A percentile compares a stretch with the other conserved stretches of the same genome.
phyloP scores from a whole-genome alignment of 2,329 filamentous ascomycete species.

The Calonectria pseudoreteaudii region DNA sequence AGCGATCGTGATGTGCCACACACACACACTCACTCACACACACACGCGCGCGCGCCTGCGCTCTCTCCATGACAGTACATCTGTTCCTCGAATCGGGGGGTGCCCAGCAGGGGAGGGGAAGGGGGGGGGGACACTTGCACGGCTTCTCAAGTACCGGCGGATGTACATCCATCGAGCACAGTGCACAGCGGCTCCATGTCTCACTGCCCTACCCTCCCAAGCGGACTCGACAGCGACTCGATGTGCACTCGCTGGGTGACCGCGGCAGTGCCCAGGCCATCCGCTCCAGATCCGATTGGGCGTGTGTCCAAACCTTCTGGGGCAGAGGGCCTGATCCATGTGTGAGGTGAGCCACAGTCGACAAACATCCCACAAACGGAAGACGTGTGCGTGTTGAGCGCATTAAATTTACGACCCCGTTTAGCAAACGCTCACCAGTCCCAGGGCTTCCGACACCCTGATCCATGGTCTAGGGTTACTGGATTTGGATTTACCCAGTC shows the following conservation, averaged over 20 bases:
- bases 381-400: conserved; percentile 45
- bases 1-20: conserved; percentile 1
- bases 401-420: conserved; percentile 40
- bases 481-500: conserved; percentile 12
- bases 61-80: conserved; percentile 14
- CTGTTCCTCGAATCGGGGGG: conserved; percentile 8
- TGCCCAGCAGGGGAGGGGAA: not conserved
- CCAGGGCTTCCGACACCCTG: conserved; percentile 16
- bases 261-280: conserved; percentile 30
- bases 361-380: conserved; percentile 42
- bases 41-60: not conserved
- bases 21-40: not conserved
- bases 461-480: conserved; percentile 10
- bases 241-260: conserved; percentile 20
- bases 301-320: conserved; percentile 28
- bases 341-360: conserved; percentile 29
- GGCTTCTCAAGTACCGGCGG: conserved; percentile 23
- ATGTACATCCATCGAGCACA: conserved; percentile 37
- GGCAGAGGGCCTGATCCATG: conserved; percentile 40
- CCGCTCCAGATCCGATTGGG: conserved; percentile 44
- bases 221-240: conserved; percentile 19
- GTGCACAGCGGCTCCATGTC: conserved; percentile 34
- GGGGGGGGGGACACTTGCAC: not conserved
- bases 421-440: conserved; percentile 23
- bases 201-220: not conserved